phyloP scores from a whole-genome alignment of 768 basidiomycete genomes.

The Mrakia hoshinonis region DNA sequence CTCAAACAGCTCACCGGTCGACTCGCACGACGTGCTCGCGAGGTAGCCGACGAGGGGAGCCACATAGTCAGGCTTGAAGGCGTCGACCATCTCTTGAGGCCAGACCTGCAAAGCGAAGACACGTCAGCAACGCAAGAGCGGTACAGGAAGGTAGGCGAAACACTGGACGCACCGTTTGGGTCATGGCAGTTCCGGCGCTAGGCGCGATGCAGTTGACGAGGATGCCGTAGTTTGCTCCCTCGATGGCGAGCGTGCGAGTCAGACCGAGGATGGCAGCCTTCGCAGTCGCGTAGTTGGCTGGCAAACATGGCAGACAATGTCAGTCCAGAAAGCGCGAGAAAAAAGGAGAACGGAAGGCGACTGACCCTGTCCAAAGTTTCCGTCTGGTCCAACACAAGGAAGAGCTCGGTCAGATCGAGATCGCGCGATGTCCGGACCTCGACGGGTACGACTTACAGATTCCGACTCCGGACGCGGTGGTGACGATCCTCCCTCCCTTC shows the following conservation, averaged over 20 bases:
- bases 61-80: constrained; percentile 69
- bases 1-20: constrained; percentile 71
- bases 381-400: constrained; percentile 49
- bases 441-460: constrained; percentile 57
- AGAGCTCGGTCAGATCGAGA: no score
- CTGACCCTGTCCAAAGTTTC: constrained; percentile 76
- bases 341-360: no score
- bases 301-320: background rate
- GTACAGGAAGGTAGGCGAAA: constrained; percentile 50
- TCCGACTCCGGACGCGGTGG: constrained; percentile 85
- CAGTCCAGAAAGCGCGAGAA: background rate
- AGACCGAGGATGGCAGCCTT: constrained; percentile 86
- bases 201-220: constrained; percentile 80
- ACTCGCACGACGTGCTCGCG: constrained; percentile 66
- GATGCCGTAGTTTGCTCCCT: constrained; percentile 86
- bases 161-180: constrained; percentile 49
- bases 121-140: constrained; percentile 31
- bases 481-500: constrained; percentile 89
- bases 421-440: background rate
- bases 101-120: constrained; percentile 30
- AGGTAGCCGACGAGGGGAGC: constrained; percentile 90
- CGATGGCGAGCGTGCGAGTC: constrained; percentile 79
- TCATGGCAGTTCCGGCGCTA: constrained; percentile 80
- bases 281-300: constrained; percentile 69
- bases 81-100: constrained; percentile 39